Conservation (phyloP, 257 asterid species). For the Ballota nigra region DNA sequence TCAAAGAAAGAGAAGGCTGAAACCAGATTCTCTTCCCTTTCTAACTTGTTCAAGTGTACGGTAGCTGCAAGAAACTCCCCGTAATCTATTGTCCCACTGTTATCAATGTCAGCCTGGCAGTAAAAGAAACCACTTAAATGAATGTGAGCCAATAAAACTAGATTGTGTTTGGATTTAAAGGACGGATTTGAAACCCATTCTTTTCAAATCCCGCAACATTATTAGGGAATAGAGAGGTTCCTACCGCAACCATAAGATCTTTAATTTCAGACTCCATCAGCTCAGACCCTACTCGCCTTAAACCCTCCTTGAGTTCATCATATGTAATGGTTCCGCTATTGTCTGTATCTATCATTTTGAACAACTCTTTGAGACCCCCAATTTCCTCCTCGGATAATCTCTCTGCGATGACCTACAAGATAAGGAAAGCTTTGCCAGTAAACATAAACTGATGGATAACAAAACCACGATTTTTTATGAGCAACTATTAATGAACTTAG, state of each 20-base stretch:
- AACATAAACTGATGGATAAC: neutral
- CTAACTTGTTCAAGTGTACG: slow-evolving; percentile 91
- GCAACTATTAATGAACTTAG: neutral
- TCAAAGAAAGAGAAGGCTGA: slow-evolving; percentile 92
- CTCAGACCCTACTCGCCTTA: slow-evolving; percentile 83
- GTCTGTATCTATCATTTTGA: slow-evolving; percentile 92
- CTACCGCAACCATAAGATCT: slow-evolving; percentile 89
- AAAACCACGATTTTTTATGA: neutral
- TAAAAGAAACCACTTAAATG: neutral
- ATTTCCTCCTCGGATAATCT: slow-evolving; percentile 92
- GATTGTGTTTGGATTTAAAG: neutral
- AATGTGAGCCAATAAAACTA: neutral
- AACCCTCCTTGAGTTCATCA: slow-evolving; percentile 91
- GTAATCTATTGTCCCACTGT: slow-evolving; percentile 89
- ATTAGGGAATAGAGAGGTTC: slow-evolving; percentile 1
- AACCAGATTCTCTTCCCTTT: slow-evolving; percentile 78
- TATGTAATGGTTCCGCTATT: slow-evolving; percentile 87
- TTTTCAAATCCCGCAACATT: neutral
- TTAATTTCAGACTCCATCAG: slow-evolving; percentile 93
- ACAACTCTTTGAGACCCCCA: slow-evolving; percentile 85
- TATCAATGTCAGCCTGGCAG: slow-evolving; percentile 85
- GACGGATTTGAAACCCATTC: no score
- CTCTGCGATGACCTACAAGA: slow-evolving; percentile 82
- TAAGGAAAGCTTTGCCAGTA: slow-evolving; percentile 17
- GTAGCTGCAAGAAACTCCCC: slow-evolving; percentile 99